Conservation (phyloP, 2,329 filamentous ascomycete genomes). For the Stachybotrys chlorohalonatus region DNA sequence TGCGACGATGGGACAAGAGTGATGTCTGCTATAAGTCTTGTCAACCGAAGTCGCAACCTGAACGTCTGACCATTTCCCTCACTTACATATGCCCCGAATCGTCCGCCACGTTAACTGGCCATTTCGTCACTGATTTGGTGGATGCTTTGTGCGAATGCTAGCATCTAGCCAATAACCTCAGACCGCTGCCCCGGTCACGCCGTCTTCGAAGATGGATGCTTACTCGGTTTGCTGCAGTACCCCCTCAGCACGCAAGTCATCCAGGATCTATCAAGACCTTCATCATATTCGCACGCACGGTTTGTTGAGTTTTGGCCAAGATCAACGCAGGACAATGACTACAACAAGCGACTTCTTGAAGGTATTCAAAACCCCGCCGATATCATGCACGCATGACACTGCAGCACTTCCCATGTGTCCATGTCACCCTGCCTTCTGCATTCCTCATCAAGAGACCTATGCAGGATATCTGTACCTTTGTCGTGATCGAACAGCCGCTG, state of each 20-base stretch:
- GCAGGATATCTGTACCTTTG: neutral
- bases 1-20: too few relatives aligned
- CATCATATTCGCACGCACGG: conserved; percentile 28
- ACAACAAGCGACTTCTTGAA: conserved; percentile 17
- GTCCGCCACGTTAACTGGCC: too few relatives aligned
- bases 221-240: conserved; percentile 41
- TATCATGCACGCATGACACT: too few relatives aligned
- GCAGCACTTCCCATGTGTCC: neutral
- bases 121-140: too few relatives aligned
- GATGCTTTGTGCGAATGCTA: too few relatives aligned
- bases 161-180: too few relatives aligned
- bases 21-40: too few relatives aligned
- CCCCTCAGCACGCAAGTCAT: conserved; percentile 30
- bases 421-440: neutral
- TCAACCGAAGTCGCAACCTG: too few relatives aligned
- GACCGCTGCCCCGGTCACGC: too few relatives aligned
- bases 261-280: conserved; percentile 42
- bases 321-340: conserved; percentile 17
- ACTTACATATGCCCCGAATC: too few relatives aligned
- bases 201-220: conserved; percentile 34
- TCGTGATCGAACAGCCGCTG: conserved; percentile 9
- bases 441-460: neutral
- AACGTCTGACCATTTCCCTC: too few relatives aligned
- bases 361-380: neutral
- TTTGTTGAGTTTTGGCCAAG: conserved; percentile 20